These are phyloP conservation scores for Eimeria maxima DNA, from an alignment of 169 alveolate genomes.

Conservation along the genomic window DNA sequence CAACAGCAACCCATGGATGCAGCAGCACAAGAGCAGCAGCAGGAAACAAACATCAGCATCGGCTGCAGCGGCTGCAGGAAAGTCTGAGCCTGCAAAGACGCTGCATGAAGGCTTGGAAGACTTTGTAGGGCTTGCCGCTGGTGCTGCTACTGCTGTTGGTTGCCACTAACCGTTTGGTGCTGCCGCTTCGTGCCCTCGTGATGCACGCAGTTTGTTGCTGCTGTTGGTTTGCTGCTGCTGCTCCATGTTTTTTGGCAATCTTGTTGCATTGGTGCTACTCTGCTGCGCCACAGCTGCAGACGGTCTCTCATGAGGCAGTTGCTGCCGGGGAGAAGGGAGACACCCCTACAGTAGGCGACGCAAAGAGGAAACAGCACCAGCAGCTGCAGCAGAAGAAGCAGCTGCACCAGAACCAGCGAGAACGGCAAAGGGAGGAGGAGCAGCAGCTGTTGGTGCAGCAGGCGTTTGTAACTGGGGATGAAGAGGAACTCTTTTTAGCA, in stretches of 20 bases:
- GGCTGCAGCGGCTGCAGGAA: background rate
- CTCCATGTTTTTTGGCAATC: too few relatives aligned
- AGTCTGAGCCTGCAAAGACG: background rate
- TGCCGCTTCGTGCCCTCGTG: background rate
- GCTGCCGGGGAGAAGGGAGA: background rate
- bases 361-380: background rate
- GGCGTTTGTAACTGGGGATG: constrained; percentile 35
- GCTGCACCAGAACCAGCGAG: constrained; percentile 6
- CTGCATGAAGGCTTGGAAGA: too few relatives aligned
- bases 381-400: background rate
- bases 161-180: background rate
- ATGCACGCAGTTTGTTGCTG: background rate
- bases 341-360: background rate
- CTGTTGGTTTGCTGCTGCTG: background rate
- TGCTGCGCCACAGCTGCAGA: background rate
- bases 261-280: background rate
- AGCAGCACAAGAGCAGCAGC: constrained; percentile 9
- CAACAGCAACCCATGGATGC: background rate
- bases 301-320: background rate
- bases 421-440: constrained; percentile 9
- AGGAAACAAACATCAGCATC: background rate
- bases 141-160: constrained; percentile 30
- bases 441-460: constrained; percentile 62
- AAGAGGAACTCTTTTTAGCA: background rate
- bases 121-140: background rate